Evolutionary conservation across 345 rosid species (phyloP).

Genomic region (Abelmoschus esculentus): DNA sequence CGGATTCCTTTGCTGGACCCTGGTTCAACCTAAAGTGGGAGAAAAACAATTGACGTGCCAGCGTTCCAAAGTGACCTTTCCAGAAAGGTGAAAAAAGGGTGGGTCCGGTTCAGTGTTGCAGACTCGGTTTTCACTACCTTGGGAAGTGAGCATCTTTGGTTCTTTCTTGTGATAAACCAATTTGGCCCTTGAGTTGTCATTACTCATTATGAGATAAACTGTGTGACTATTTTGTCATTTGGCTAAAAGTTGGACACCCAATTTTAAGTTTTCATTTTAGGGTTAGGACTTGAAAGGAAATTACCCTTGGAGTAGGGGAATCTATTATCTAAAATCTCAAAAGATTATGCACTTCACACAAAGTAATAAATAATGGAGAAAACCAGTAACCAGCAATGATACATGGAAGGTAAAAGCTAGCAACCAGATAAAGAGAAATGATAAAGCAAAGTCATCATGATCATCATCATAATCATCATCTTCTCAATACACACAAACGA

Average conservation of each 20-base stretch:
- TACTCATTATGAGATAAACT: neutral
- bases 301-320: neutral
- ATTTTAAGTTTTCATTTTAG: neutral
- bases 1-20: slow-evolving; percentile 1
- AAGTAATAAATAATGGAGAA: neutral
- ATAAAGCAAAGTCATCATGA: neutral
- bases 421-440: neutral
- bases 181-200: neutral
- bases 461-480: neutral
- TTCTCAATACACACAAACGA: slow-evolving; percentile 8
- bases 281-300: neutral
- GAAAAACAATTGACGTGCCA: neutral
- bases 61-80: slow-evolving; percentile 4
- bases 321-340: neutral
- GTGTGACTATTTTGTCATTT: neutral
- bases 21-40: slow-evolving; percentile 17
- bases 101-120: no score
- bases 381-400: slow-evolving; percentile 20
- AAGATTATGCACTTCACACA: no score
- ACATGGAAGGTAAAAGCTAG: slow-evolving; percentile 15
- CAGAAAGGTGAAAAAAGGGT: slow-evolving; percentile 2
- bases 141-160: neutral
- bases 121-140: neutral
- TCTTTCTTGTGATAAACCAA: no score
- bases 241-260: neutral